Evolutionary conservation across 2,329 filamentous ascomycete genomes (phyloP).

Genomic region (Aspergillus sp.): DNA sequence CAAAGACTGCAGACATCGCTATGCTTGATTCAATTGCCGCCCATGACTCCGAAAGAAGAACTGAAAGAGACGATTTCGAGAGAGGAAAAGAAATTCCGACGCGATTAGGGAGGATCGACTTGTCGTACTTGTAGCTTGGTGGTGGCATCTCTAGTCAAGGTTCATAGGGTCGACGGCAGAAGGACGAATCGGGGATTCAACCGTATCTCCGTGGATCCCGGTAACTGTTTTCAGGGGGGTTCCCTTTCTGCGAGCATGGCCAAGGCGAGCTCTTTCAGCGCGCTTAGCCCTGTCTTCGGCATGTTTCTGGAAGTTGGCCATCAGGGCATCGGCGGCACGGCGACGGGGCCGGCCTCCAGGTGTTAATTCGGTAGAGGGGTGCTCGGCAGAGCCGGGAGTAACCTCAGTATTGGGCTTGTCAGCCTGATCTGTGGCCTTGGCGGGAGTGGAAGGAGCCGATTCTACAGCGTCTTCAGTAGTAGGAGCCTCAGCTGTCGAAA

Average conservation of each 20-base stretch:
- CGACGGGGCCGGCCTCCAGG: constrained; percentile 24
- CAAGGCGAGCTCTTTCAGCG: constrained; percentile 17
- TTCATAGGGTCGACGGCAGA: not conserved
- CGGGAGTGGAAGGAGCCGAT: not conserved
- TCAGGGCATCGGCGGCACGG: constrained; percentile 22
- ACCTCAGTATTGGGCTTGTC: not conserved
- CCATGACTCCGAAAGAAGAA: not conserved
- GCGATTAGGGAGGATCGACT: not conserved
- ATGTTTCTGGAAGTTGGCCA: constrained; percentile 20
- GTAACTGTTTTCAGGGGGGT: constrained; percentile 3
- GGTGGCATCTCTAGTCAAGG: not conserved
- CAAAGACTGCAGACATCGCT: constrained; percentile 3
- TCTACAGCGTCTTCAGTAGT: not conserved
- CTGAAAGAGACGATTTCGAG: not conserved
- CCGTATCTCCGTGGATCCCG: not conserved
- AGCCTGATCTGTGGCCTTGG: not conserved
- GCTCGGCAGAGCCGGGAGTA: not conserved
- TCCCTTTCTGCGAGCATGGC: constrained; percentile 17
- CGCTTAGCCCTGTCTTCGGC: constrained; percentile 20
- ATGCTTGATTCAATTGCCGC: constrained; percentile 1
- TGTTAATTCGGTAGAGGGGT: constrained; percentile 8
- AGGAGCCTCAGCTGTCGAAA: constrained; percentile 1
- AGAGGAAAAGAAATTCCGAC: not conserved
- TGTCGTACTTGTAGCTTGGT: not conserved
- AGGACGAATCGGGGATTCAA: constrained; percentile 4